Conservation (phyloP, 2,329 filamentous ascomycete species). For the Neophaeococcomyces aloes region DNA sequence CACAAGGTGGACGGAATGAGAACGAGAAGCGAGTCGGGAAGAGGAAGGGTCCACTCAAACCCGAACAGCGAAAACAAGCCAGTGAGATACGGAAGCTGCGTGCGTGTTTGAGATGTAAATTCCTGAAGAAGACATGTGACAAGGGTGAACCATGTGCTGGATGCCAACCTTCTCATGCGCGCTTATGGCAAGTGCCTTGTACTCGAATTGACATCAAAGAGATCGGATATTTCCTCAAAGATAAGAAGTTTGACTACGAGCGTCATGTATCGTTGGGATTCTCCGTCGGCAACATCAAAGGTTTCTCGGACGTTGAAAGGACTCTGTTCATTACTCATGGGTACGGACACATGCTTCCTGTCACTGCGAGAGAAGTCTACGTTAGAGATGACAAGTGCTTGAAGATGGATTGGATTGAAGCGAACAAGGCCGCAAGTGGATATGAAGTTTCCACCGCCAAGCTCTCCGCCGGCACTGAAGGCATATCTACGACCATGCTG, state of each 20-base stretch:
- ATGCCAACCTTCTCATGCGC: slow-evolving; percentile 88
- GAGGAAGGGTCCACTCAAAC: slow-evolving; percentile 76
- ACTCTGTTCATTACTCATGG: slow-evolving; percentile 91
- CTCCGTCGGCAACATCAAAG: slow-evolving; percentile 91
- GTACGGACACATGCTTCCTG: slow-evolving; percentile 83
- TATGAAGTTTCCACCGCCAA: slow-evolving; percentile 82
- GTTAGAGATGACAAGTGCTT: slow-evolving; percentile 89
- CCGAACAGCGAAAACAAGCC: slow-evolving; percentile 90
- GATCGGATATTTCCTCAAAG: slow-evolving; percentile 97
- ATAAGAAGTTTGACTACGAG: slow-evolving; percentile 96
- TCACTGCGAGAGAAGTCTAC: slow-evolving; percentile 87
- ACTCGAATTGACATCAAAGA: slow-evolving; percentile 98
- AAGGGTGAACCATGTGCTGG: slow-evolving; percentile 93
- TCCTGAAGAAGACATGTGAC: slow-evolving; percentile 97
- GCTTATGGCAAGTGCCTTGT: slow-evolving; percentile 94
- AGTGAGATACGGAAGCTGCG: slow-evolving; percentile 93
- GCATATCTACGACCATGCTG: slow-evolving; percentile 67
- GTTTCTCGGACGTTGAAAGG: slow-evolving; percentile 53
- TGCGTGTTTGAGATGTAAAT: slow-evolving; percentile 92
- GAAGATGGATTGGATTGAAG: slow-evolving; percentile 87
- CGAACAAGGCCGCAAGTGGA: slow-evolving; percentile 56
- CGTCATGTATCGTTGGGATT: slow-evolving; percentile 78
- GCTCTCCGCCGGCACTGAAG: slow-evolving; percentile 79
- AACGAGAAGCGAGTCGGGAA: slow-evolving; percentile 89
- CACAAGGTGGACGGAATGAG: slow-evolving; percentile 67